Base-by-base conservation (phyloP, 805 yeast genomes). In the Blastobotrys terrestris region DNA sequence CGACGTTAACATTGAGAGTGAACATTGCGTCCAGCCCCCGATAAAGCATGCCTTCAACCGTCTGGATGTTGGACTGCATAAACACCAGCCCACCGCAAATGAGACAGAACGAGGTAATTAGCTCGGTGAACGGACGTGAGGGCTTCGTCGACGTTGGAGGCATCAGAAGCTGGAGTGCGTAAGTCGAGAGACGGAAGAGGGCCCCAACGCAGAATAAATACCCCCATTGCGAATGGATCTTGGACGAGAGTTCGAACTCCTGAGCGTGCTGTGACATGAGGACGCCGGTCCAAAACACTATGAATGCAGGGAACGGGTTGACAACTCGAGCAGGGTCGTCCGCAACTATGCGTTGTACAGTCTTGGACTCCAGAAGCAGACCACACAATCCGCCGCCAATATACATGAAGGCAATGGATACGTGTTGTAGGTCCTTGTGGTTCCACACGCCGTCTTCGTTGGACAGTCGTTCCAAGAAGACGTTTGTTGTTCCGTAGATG, bases 181-280 rank as follows among this genome's bases (percentile, higher is more conserved):
- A 82, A 0, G 96, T 84, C 44, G 79, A 50, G 14, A 85, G 68
- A 58, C 99, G 77, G 68, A 91, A 81, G 11, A 81, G 77, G 2
- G 97, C 85, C 1, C 90, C 98, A 59, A 80, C 78, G n/a, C 91
- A 78, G 53, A 94, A 75, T 63, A 94, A 69, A 53, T 78, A 76
- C 5, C 99, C 99, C 99, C 99, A 94, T 70, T 90, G 97, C 51
- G 78, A 72, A 67, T 94, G 99, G 56, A 94, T 79, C 15, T 70
- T 73, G 2, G 97, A 89, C 2, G 97, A 83, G 31, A 85, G 76
- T 51, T 67, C 73, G 0, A 94, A 84, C 3, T 91, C 86, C 69
- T 94, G 99, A 41, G 81, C 83, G 69, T 94, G 99, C 68, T 85
- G 88, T 1, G 97, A 90, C 99, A 94, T 94, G 56, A 94, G 75